These are phyloP conservation scores for Arctium lappa DNA, from an alignment of 129 eudicot species.

Conservation along the genomic window DNA sequence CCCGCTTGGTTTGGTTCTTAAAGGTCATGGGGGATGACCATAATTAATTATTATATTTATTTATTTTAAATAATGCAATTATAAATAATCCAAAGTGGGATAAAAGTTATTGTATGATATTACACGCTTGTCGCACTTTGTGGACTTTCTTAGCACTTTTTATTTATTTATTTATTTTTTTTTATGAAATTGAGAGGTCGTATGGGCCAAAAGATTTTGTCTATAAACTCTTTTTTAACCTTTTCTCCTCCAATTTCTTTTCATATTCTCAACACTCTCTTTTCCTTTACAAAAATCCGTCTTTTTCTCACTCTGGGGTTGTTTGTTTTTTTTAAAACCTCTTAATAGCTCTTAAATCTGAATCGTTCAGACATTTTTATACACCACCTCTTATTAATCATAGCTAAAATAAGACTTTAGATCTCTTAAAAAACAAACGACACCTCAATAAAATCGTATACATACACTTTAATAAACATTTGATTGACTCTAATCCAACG, in stretches of 20 bases:
- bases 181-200: slow-evolving; percentile 3
- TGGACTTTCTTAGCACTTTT: slow-evolving; percentile 45
- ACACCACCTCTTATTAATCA: too few relatives aligned
- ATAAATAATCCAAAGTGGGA: slow-evolving; percentile 25
- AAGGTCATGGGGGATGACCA: slow-evolving; percentile 31
- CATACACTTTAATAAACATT: too few relatives aligned
- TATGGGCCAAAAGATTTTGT: slow-evolving; percentile 24
- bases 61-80: neutral
- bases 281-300: neutral
- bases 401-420: too few relatives aligned
- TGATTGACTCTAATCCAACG: too few relatives aligned
- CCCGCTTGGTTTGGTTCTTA: slow-evolving; percentile 34
- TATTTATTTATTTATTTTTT: neutral
- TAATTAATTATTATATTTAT: slow-evolving; percentile 20
- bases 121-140: slow-evolving; percentile 72
- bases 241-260: slow-evolving; percentile 9
- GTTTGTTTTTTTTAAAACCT: too few relatives aligned
- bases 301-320: neutral
- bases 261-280: neutral
- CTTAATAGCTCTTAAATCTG: too few relatives aligned
- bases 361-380: too few relatives aligned
- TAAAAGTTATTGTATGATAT: slow-evolving; percentile 46
- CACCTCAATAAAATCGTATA: neutral
- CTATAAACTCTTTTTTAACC: slow-evolving; percentile 16
- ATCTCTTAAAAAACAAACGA: too few relatives aligned